Percentiles rank a stretch among this genome's conserved stretches.
phyloP scores from a whole-genome alignment of 108 stramenopile species.

The Nitzschia inconspicua region DNA sequence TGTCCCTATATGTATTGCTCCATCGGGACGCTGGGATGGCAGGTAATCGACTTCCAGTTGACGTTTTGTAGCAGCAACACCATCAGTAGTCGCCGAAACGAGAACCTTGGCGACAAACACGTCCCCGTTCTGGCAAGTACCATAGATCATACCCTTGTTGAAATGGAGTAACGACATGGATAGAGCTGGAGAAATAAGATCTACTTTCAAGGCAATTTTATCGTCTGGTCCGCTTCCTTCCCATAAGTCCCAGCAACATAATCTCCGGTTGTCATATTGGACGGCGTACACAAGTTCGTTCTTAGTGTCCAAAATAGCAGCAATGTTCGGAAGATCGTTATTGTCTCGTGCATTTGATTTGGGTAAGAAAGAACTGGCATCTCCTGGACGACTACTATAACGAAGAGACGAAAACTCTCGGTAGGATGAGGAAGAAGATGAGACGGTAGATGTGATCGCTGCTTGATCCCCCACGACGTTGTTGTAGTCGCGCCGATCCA shows the following conservation, averaged over 20 bases:
- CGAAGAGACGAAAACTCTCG: constrained; percentile 18
- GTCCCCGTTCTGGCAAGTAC: constrained; percentile 23
- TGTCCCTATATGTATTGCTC: constrained; percentile 11
- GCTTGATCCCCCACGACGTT: not conserved
- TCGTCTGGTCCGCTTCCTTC: constrained; percentile 29
- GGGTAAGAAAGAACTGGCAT: constrained; percentile 22
- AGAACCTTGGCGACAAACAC: constrained; percentile 24
- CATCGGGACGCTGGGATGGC: not conserved
- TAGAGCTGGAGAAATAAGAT: constrained; percentile 16
- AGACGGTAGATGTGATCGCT: not conserved
- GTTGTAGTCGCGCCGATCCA: too few species aligned
- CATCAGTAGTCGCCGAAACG: not conserved
- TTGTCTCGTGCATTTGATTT: not conserved
- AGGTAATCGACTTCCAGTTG: constrained; percentile 30
- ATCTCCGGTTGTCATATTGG: constrained; percentile 26
- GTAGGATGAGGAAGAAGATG: not conserved
- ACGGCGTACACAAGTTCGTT: constrained; percentile 37
- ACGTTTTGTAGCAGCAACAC: too few species aligned
- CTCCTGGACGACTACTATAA: constrained; percentile 34
- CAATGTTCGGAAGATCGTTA: constrained; percentile 13
- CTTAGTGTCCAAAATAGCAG: constrained; percentile 32
- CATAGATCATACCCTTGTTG: constrained; percentile 28
- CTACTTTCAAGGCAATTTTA: constrained; percentile 6
- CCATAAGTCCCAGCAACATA: constrained; percentile 24
- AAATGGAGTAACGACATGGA: constrained; percentile 22